Evolutionary conservation across 768 basidiomycete species (phyloP).

Genomic region (Russula sp.): DNA sequence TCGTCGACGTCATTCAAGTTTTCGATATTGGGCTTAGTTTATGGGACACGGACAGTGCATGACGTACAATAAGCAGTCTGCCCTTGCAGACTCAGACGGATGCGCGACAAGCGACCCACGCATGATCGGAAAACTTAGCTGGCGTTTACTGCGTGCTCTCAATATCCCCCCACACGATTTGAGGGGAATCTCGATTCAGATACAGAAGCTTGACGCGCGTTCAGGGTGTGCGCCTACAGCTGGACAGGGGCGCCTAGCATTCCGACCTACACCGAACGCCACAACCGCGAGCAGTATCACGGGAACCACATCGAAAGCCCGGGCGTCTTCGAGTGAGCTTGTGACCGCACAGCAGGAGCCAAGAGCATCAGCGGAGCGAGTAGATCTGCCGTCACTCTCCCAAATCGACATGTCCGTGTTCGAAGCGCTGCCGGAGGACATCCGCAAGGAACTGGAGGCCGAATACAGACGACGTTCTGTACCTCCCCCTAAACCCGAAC

Average conservation of each 20-base stretch:
- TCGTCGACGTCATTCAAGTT: conserved; percentile 6
- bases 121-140: conserved; percentile 70
- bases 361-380: not conserved
- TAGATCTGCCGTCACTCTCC: conserved; percentile 59
- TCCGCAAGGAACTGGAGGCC: conserved; percentile 60
- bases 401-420: conserved; percentile 70
- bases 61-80: conserved; percentile 66
- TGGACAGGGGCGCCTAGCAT: conserved; percentile 60
- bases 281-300: conserved; percentile 1
- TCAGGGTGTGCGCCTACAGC: conserved; percentile 31
- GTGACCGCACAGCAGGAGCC: conserved; percentile 1
- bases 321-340: conserved; percentile 4
- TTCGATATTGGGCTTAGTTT: conserved; percentile 45
- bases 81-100: conserved; percentile 54
- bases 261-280: conserved; percentile 34
- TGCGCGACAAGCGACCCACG: conserved; percentile 66
- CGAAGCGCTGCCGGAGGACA: conserved; percentile 61
- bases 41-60: conserved; percentile 88
- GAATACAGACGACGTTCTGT: conserved; percentile 60
- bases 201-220: conserved; percentile 74
- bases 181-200: conserved; percentile 88
- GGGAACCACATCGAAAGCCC: not conserved
- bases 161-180: conserved; percentile 79
- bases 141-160: conserved; percentile 66
- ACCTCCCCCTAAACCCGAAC: conserved; percentile 35